Evolutionary conservation across 1,139 yeast species (phyloP), one percentile per base, ranked within the genome.

Genomic region (Candida dubliniensis): DNA sequence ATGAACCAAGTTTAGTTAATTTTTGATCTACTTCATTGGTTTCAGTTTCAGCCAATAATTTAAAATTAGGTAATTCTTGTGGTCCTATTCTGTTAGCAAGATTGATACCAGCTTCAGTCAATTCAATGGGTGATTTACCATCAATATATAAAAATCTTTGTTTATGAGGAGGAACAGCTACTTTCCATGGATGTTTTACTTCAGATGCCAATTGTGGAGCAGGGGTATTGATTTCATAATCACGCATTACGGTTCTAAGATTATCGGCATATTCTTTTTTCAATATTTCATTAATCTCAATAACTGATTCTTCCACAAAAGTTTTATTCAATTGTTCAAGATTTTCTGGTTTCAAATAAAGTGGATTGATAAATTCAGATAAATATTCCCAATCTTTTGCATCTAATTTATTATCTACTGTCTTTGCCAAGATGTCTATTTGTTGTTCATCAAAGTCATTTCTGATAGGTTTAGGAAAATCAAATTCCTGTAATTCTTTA

Each of bases 111-210:
- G 45, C 38, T 41, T 68, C 64, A 9, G 65, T 55, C 40, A 63
- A 47, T 8, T 56, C 63, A 35, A 67, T 61, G 11, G 69, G 34
- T 15, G 48, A 54, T 45, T 69, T 77, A n/a, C 91, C 93, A 58
- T 87, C 95, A 37, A 91, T 74, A 60, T 89, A 93, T 74, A 90
- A 64, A 62, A 76, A 95, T 50, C 97, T 72, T 66, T 89, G 93
- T 59, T 95, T 90, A 61, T 91, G 98, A 8, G 97, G 95, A 12
- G 99, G 98, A 34, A 87, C 80, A 0, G 98, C 95, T 39, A 91
- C 75, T 52, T 86, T 82, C 99, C 99, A 95, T 2, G 96, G 96
- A 45, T 64, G 69, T 12, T 59, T 47, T 1, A 89, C 79, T 27
- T 87, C 87, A 2, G 63, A 58, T 7, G 85, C 75, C 1, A 60